Percentiles rank a stretch among this genome's conserved stretches.
phyloP scores from a whole-genome alignment of 2,329 filamentous ascomycete genomes.

The Claviceps sp. region DNA sequence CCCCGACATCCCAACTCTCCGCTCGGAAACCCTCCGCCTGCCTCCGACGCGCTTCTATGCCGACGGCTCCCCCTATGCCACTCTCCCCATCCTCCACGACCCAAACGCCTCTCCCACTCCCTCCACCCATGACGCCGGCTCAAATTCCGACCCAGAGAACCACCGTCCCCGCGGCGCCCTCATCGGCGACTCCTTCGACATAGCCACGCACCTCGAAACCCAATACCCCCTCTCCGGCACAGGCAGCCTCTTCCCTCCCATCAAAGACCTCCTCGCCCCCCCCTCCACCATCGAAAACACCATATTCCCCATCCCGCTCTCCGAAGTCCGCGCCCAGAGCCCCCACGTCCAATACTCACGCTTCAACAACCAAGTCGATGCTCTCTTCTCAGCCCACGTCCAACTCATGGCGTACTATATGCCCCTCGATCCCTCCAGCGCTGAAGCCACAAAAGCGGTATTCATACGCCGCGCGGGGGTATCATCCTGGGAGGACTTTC shows the following conservation, averaged over 20 bases:
- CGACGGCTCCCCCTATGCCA: slow-evolving; percentile 45
- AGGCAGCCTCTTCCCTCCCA: slow-evolving; percentile 33
- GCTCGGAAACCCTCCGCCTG: slow-evolving; percentile 26
- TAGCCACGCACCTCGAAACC: slow-evolving; percentile 45
- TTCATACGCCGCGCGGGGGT: slow-evolving; percentile 34
- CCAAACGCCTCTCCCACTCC: slow-evolving; percentile 5
- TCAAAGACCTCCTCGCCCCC: slow-evolving; percentile 9
- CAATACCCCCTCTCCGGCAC: slow-evolving; percentile 27
- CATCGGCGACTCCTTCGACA: slow-evolving; percentile 53
- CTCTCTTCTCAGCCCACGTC: slow-evolving; percentile 33
- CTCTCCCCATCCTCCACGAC: slow-evolving; percentile 44
- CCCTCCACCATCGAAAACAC: no score
- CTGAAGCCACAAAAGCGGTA: slow-evolving; percentile 29
- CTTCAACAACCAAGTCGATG: slow-evolving; percentile 44
- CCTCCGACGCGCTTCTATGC: slow-evolving; percentile 38
- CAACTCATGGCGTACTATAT: slow-evolving; percentile 27
- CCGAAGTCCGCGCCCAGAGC: slow-evolving; percentile 15
- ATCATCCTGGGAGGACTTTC: slow-evolving; percentile 30
- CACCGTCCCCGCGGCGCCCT: slow-evolving; percentile 16
- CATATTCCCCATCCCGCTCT: slow-evolving; percentile 20
- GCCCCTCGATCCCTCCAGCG: slow-evolving; percentile 37
- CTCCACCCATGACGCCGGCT: background rate
- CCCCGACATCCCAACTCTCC: slow-evolving; percentile 35
- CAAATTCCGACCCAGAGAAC: no score
- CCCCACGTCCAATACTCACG: slow-evolving; percentile 7